Evolutionary conservation across 202 grass and related monocot genomes (phyloP), one percentile per base, ranked within the genome.

Genomic region (Elaeis oleifera): DNA sequence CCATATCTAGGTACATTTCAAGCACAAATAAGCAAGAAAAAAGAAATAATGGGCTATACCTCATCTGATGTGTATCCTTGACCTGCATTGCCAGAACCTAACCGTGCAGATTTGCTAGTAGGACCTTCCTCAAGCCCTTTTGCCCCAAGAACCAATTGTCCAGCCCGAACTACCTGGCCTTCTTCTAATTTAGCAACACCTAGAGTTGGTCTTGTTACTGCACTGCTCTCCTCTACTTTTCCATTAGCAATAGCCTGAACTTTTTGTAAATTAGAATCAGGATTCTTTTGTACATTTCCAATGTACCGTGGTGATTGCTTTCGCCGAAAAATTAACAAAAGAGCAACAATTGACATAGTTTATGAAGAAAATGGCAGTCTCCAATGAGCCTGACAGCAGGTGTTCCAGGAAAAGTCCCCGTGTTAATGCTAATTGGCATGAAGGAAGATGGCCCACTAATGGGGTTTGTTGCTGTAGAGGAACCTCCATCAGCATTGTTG

Each of bases 51-150:
- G 6, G 11, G 36, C 13, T 44, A 44, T 75, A 97, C 94, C 94
- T 99, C 94, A 17, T 99, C 94, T 56, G 88, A 99, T 39, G 88
- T 99, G 72, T 99, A 99, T 49, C 94, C 94, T 76, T 99, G 94
- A 50, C 94, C 94, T 53, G 94, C 94, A 63, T 99, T 99, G 39
- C 94, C 94, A 70, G 88, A 92, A 74, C 94, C 94, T 64, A 92
- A 81, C 69, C 94, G 85, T 60, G 65, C 39, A 66, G 88, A 84
- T 53, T 92, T 99, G 49, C 65, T 77, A 17, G 73, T 56, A 14
- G 80, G 76, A 66, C 79, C 75, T 70, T 99, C 94, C 73, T 99
- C 94, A 13, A 74, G 68, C 18, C 77, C 80, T 81, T 99, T 99
- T 0, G 82, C 61, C 75, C 76, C 94, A 78, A 78, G 64, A 65